Base-by-base conservation (phyloP, 2,329 filamentous ascomycete species). In the Penicillium sp. region DNA sequence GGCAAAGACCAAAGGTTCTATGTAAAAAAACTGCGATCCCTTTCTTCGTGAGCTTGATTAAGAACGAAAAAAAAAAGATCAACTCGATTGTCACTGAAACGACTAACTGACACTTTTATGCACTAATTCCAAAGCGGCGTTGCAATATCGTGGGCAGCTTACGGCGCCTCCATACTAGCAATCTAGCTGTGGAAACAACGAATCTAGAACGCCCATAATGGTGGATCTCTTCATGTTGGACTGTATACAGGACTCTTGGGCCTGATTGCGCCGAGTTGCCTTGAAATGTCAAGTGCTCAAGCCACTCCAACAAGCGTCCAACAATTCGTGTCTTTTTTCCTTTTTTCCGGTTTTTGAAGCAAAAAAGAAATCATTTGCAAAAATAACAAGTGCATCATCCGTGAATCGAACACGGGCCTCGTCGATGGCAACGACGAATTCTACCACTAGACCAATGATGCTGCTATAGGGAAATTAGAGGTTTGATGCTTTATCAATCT, bases 361-460 rank as follows among this genome's bases (percentile, higher is more conserved):
- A 18, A 18, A 18, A 18, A 18, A 18, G 18, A 18, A 18, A 18
- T 18, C 18, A 18, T 18, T 18, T 18, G 8, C 24, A 50, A 48
- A 59, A 65, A 64, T n/a, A 46, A 49, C 16, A 8, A 40, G n/a
- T 75, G 72, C 73, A 75, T 74, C 72, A 72, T 74, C 73, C 73
- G 73, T 72, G 73, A 75, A 75, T 75, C 72, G 73, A 75, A 75
- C 73, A 72, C 72, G 73, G 72, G 72, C 72, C 73, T 75, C 72
- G 66, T 75, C 73, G 73, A 75, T 74, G 72, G 72, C 72, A 74
- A 74, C 71, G 71, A 74, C 65, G 71, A 74, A 74, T 74, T 74
- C 72, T 74, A 74, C 72, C 72, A 74, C 72, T 74, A 74, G 71
- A 73, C 72, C 71, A 74, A 73, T 71, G 69, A 73, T 74, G 72